Conservation (phyloP, 805 yeast genomes). For the Sporopachydermia quercuum region DNA sequence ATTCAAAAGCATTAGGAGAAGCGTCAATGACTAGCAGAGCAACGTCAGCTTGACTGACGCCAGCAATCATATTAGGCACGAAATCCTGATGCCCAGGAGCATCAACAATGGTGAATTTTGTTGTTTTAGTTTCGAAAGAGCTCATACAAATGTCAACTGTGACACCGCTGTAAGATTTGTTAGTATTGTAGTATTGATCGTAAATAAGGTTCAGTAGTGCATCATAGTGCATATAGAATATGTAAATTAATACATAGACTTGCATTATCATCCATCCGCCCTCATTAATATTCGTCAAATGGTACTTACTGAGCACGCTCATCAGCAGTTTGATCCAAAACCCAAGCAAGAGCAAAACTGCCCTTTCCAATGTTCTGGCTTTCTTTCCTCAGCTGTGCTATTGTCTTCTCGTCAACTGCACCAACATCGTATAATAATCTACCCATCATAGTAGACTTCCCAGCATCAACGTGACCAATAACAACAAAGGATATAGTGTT, state of each 20-base stretch:
- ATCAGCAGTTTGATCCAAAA: constrained; percentile 67
- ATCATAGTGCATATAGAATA: neutral
- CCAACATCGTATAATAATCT: constrained; percentile 52
- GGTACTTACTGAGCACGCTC: constrained; percentile 31
- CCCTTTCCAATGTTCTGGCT: constrained; percentile 56
- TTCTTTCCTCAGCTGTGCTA: constrained; percentile 48
- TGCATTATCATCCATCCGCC: neutral
- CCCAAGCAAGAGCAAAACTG: constrained; percentile 77
- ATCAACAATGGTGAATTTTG: constrained; percentile 57
- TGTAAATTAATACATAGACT: neutral
- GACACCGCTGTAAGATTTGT: constrained; percentile 40
- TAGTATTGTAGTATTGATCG: no score
- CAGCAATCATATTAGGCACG: constrained; percentile 78
- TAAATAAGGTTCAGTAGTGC: no score
- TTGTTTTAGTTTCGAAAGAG: constrained; percentile 37
- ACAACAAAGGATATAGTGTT: constrained; percentile 62
- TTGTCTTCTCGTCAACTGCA: constrained; percentile 47
- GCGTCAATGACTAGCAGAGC: constrained; percentile 63
- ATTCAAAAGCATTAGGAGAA: constrained; percentile 50
- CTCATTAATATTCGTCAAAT: no score
- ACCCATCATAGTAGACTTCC: constrained; percentile 72
- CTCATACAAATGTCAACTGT: constrained; percentile 68
- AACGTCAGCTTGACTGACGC: constrained; percentile 64
- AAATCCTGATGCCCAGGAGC: constrained; percentile 80
- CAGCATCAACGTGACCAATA: constrained; percentile 79